Percentiles rank a stretch among this genome's conserved stretches.
Evolutionary conservation across 73 alveolate genomes (phyloP).

Genomic region (Urostyla sp.): DNA sequence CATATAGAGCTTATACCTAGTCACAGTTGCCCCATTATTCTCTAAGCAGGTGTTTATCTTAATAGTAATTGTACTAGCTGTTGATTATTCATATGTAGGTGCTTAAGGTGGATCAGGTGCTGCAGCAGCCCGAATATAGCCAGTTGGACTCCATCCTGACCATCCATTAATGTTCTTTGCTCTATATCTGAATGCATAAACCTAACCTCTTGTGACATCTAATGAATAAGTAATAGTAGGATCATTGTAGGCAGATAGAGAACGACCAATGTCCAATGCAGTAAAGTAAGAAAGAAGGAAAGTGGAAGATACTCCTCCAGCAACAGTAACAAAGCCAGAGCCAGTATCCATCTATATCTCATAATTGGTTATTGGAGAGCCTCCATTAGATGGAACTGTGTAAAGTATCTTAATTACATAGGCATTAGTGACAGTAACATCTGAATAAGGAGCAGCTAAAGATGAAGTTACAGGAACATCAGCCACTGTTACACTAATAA

Average conservation of each 20-base stretch:
- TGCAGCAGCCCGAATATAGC: constrained; percentile 35
- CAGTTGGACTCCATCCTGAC: constrained; percentile 63
- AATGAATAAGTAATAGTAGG: background rate
- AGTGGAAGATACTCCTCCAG: constrained; percentile 58
- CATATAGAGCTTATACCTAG: constrained; percentile 51
- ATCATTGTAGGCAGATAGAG: constrained; percentile 13
- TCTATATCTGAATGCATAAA: constrained; percentile 61
- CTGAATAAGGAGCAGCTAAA: constrained; percentile 29
- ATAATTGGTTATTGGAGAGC: constrained; percentile 53
- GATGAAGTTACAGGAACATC: constrained; percentile 40
- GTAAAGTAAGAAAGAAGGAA: constrained; percentile 18
- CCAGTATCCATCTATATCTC: constrained; percentile 64
- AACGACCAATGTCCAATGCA: background rate
- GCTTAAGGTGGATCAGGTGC: constrained; percentile 31
- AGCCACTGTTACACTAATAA: constrained; percentile 25
- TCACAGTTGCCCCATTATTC: constrained; percentile 39
- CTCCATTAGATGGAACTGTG: constrained; percentile 57
- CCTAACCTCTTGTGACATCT: constrained; percentile 49
- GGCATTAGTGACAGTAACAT: constrained; percentile 10
- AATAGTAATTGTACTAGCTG: constrained; percentile 24
- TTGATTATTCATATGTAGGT: constrained; percentile 14
- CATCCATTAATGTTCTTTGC: constrained; percentile 67
- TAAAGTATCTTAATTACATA: constrained; percentile 17
- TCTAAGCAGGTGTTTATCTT: constrained; percentile 25
- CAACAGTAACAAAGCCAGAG: constrained; percentile 53